Evolutionary conservation across 257 asterid species (phyloP), one percentile per base, ranked within the genome.

Genomic region (Avicennia marina): DNA sequence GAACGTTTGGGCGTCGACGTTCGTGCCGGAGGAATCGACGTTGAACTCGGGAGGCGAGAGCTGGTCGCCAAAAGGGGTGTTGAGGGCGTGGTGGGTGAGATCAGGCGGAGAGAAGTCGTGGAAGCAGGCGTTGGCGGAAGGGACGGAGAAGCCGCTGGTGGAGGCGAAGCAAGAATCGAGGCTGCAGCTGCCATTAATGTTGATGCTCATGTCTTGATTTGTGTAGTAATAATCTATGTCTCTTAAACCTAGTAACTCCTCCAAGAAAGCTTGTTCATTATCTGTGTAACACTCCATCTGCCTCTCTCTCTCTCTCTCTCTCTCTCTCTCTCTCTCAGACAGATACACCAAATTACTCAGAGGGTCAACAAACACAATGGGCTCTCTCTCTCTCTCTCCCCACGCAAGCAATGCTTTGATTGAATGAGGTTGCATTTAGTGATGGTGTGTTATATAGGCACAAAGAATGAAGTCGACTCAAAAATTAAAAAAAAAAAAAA

Each of bases 201-300:
- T 56, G 41, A 16, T 72, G 72, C 4, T 59, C 55, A 65, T 62
- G 25, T 68, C 73, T 42, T 55, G 67, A 56, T 72, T 60, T 12
- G 49, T 29, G 53, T 5, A 47, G 17, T 31, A 56, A 4, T 62
- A 58, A 22, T 56, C 65, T 71, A 58, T 56, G 13, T 64, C 79
- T 58, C 77, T 75, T 2, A 74, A 46, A 10, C 69, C 67, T 18
- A 79, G 17, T 20, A 83, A 42, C 49, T 81, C 95, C 54, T 86
- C 86, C 65, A 81, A 63, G 34, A 71, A 75, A 22, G 68, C 61
- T 31, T 72, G 55, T 17, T 75, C 75, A 21, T 65, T 63, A n/a
- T n/a, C n/a, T 18, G 66, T 42, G 68, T 52, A 74, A 36, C 49
- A 71, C 69, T 86, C 94, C 94, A 83, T 83, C 1, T 41, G 31